Evolutionary conservation across 495 filamentous ascomycete species (phyloP).

Genomic region (Cercophora newfieldiana): DNA sequence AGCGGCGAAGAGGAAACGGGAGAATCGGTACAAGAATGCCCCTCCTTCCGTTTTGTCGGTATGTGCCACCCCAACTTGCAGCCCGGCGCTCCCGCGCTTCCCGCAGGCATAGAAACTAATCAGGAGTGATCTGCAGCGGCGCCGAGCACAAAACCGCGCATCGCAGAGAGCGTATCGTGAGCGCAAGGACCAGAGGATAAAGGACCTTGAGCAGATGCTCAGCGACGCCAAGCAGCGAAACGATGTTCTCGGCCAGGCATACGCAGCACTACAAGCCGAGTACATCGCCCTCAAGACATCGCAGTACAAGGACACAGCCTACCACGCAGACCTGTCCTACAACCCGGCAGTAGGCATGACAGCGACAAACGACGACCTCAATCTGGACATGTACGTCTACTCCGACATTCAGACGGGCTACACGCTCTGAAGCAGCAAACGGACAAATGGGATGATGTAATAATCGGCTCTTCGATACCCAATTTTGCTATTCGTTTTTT

Average conservation of each 20-base stretch:
- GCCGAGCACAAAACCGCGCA: slow-evolving; percentile 59
- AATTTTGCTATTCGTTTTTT: neutral
- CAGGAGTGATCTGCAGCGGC: slow-evolving; percentile 40
- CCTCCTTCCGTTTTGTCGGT: slow-evolving; percentile 50
- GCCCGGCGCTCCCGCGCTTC: neutral
- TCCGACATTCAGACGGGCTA: slow-evolving; percentile 29
- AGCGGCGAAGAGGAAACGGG: slow-evolving; percentile 46
- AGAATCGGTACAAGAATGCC: slow-evolving; percentile 53
- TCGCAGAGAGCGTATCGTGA: slow-evolving; percentile 80
- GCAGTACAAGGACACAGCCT: slow-evolving; percentile 28
- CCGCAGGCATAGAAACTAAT: slow-evolving; percentile 24
- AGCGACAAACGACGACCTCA: slow-evolving; percentile 24
- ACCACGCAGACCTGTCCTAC: slow-evolving; percentile 26
- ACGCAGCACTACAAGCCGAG: slow-evolving; percentile 42
- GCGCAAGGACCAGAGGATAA: slow-evolving; percentile 79
- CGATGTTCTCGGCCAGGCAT: slow-evolving; percentile 44
- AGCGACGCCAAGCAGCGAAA: slow-evolving; percentile 50
- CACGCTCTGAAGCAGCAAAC: slow-evolving; percentile 20
- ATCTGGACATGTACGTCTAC: slow-evolving; percentile 34
- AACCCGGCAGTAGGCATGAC: slow-evolving; percentile 21
- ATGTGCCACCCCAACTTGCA: slow-evolving; percentile 24
- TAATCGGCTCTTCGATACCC: neutral
- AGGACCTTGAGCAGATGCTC: slow-evolving; percentile 78
- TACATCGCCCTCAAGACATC: slow-evolving; percentile 41
- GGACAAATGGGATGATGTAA: neutral